Evolutionary conservation across 176 grass and related monocot genomes (phyloP), one percentile per base, ranked within the genome.

Genomic region (Phragmites australis): DNA sequence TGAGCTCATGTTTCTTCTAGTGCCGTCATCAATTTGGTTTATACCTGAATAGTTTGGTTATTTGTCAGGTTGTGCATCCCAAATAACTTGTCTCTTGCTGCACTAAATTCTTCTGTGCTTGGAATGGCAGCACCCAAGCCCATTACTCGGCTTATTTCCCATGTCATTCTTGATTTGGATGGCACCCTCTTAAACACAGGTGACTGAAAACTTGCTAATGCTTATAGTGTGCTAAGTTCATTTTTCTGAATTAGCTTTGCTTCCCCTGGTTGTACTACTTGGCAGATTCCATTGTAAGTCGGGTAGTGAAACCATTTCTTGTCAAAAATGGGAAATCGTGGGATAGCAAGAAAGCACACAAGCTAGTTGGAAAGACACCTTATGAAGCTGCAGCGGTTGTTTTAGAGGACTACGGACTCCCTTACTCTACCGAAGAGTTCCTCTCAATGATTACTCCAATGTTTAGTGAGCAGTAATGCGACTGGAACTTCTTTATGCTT

Each of bases 161-260:
- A 93, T 86, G 96, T 98, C 67, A 94, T 98, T 83, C 88, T 98
- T 54, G 96, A 94, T 81, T 83, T 98, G 86, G 96, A 98, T 74
- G 96, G 92, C 62, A 98, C 96, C 56, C 92, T 98, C 74, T 72
- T 94, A 75, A 98, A 98, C 66, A 98, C 92, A 91, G 96, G 96
- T 94, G 70, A 57, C 60, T 74, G 19, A 16, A 78, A 43, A 77
- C 27, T 73, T 83, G 47, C n/a, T n/a, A n/a, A n/a, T n/a, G n/a
- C n/a, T n/a, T n/a, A n/a, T n/a, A n/a, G 11, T 69, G 10, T 29
- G n/a, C 23, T 54, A 77, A 57, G 18, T 87, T 60, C n/a, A 69
- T 31, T 62, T 54, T 32, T 25, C 40, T 42, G 31, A 83, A 70
- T 15, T 37, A 41, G 60, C 47, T 79, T 43, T 72, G 46, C 30